Percentiles rank a stretch among this genome's conserved stretches.
These are phyloP conservation scores for Carex scoparia DNA, from an alignment of 176 grass and related monocot species.

Conservation along the genomic window DNA sequence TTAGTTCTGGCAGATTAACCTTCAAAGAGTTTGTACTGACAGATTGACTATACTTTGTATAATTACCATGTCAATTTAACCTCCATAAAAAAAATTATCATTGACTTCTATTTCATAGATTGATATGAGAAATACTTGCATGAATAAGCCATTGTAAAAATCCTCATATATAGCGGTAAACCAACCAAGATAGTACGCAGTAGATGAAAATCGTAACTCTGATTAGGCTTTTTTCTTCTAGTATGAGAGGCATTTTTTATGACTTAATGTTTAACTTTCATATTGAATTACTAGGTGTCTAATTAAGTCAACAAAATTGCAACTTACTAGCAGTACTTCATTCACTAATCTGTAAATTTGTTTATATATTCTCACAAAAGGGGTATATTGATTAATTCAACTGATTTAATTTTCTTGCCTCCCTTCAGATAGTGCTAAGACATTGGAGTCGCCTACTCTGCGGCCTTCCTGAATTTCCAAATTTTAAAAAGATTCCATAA, in stretches of 20 bases:
- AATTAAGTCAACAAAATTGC: not conserved
- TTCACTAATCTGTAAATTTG: not conserved
- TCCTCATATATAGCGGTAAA: not conserved
- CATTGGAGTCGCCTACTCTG: not conserved
- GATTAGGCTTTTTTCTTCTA: not conserved
- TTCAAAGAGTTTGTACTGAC: not conserved
- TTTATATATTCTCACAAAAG: not conserved
- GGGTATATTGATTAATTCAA: slow-evolving; percentile 1
- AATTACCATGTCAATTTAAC: not conserved
- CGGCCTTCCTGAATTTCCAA: not conserved
- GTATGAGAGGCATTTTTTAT: not conserved
- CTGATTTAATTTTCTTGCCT: not conserved
- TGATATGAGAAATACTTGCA: not conserved
- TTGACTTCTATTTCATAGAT: not conserved
- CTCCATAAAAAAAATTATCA: not conserved
- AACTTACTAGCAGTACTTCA: not conserved
- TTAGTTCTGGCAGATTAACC: not conserved
- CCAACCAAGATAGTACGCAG: not conserved
- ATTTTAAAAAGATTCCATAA: slow-evolving; percentile 14
- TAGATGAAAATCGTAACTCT: not conserved
- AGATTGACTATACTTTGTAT: not conserved
- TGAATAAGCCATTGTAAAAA: not conserved
- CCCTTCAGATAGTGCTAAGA: not conserved
- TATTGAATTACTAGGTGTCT: not conserved
- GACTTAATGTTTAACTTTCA: not conserved